Conservation (phyloP, 2,329 filamentous ascomycete genomes). For the Cytospora chrysosperma region DNA sequence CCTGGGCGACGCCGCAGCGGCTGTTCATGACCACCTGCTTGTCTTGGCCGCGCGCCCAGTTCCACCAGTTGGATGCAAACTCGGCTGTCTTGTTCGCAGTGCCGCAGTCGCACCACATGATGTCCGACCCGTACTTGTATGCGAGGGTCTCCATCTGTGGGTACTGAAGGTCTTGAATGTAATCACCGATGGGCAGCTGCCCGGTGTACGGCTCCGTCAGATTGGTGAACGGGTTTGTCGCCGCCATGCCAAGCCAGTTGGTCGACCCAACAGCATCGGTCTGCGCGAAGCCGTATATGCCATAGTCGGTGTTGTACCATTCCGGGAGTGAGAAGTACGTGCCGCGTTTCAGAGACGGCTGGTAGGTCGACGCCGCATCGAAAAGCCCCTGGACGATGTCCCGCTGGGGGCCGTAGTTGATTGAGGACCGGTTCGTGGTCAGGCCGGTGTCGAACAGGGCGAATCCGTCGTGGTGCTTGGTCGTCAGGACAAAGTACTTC, state of each 20-base stretch:
- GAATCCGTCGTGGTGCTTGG: conserved; percentile 50
- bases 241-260: conserved; percentile 39
- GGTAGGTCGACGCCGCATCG: conserved; percentile 40
- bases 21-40: conserved; percentile 55
- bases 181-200: conserved; percentile 39
- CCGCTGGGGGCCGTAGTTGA: conserved; percentile 42
- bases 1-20: conserved; percentile 53
- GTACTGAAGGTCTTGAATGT: conserved; percentile 42
- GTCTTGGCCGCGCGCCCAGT: conserved; percentile 37
- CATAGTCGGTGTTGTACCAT: conserved; percentile 49
- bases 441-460: conserved; percentile 42
- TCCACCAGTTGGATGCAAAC: conserved; percentile 45
- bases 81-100: conserved; percentile 42
- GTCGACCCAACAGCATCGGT: conserved; percentile 30
- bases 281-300: conserved; percentile 43
- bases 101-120: conserved; percentile 51
- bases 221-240: conserved; percentile 45
- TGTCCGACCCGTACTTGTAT: conserved; percentile 43
- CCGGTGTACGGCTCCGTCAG: conserved; percentile 43
- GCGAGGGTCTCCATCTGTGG: conserved; percentile 48
- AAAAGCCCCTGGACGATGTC: conserved; percentile 45
- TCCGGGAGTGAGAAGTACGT: conserved; percentile 50
- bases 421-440: conserved; percentile 40
- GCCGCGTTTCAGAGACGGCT: conserved; percentile 43
- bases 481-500: conserved; percentile 47